Evolutionary conservation across 2,329 filamentous ascomycete species (phyloP).

Genomic region (Eutypa lata): DNA sequence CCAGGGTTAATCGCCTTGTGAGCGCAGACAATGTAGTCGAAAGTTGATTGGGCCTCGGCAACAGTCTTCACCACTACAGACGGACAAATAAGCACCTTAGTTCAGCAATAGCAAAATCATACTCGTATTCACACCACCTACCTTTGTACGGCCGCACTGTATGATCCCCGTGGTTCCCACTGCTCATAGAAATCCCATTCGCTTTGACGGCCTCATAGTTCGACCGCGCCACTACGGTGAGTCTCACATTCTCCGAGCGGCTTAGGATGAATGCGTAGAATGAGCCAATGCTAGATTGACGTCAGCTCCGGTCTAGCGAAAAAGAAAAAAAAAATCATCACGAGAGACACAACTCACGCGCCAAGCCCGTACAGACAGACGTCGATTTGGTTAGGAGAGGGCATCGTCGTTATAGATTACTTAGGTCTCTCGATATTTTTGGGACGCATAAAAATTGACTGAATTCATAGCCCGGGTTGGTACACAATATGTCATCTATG

Average conservation of each 20-base stretch:
- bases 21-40: conserved; percentile 55
- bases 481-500: no score
- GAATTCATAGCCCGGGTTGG: no score
- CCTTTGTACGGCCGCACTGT: conserved; percentile 44
- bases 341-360: conserved; percentile 38
- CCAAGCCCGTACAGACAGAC: conserved; percentile 52
- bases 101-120: neutral
- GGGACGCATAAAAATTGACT: no score
- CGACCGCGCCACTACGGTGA: conserved; percentile 59
- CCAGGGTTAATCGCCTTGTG: conserved; percentile 50
- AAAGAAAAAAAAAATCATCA: neutral
- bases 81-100: neutral
- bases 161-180: conserved; percentile 54
- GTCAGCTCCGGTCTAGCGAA: neutral
- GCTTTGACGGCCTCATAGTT: conserved; percentile 54
- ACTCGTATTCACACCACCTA: conserved; percentile 13
- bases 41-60: conserved; percentile 41
- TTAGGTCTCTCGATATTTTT: no score
- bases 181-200: conserved; percentile 51
- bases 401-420: no score
- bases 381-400: conserved; percentile 19
- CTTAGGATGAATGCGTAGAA: conserved; percentile 55
- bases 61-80: conserved; percentile 43
- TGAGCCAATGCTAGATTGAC: conserved; percentile 45
- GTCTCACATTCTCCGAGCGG: conserved; percentile 39